A percentile compares a stretch with the other conserved stretches of the same genome.
Conservation (phyloP, 345 rosid species). For the Brassica napus region DNA sequence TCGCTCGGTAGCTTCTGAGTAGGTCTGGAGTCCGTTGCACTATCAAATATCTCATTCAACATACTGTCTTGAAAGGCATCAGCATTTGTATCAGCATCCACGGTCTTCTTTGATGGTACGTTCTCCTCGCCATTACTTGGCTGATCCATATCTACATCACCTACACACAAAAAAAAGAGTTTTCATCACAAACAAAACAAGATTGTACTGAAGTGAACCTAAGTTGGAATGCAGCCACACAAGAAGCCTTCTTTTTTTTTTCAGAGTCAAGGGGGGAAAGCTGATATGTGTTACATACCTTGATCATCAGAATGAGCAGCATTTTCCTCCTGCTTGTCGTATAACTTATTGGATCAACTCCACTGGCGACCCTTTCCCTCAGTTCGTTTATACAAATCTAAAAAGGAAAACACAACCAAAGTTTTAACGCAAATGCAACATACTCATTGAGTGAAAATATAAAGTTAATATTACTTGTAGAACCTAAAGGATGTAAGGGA, state of each 20-base stretch:
- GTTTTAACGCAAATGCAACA: background rate
- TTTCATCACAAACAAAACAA: background rate
- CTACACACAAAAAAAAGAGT: constrained; percentile 24
- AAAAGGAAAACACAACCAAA: constrained; percentile 27
- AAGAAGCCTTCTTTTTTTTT: background rate
- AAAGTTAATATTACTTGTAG: background rate
- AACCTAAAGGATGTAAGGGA: background rate
- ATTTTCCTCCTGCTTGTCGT: constrained; percentile 46
- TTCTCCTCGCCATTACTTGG: constrained; percentile 40
- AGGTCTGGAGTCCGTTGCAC: constrained; percentile 48
- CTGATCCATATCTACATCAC: constrained; percentile 41
- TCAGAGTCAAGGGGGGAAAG: background rate
- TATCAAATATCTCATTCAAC: constrained; percentile 55
- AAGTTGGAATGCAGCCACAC: background rate
- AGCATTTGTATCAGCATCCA: constrained; percentile 25
- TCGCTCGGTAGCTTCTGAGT: constrained; percentile 26
- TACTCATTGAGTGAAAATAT: background rate
- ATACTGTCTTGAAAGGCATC: constrained; percentile 51
- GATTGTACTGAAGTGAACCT: background rate
- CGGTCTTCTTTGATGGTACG: constrained; percentile 19
- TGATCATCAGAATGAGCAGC: constrained; percentile 44
- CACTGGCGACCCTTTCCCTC: constrained; percentile 79
- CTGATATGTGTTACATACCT: constrained; percentile 38
- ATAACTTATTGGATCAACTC: constrained; percentile 81
- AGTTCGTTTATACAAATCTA: constrained; percentile 71